Evolutionary conservation across 1,139 yeast genomes (phyloP).

Genomic region (Hanseniaspora uvarum): DNA sequence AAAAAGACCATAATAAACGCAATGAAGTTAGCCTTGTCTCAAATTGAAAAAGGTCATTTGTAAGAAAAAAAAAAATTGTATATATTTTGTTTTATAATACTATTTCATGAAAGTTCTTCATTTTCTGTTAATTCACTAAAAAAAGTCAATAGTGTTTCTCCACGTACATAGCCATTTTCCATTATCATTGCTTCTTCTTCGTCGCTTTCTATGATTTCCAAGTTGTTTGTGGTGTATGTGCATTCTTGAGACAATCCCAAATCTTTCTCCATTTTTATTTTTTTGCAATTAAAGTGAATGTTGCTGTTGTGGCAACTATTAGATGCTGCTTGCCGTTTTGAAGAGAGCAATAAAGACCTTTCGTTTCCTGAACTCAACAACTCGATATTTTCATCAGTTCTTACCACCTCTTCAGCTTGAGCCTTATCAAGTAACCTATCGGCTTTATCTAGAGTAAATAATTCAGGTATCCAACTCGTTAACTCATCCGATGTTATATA

Average conservation of each 20-base stretch:
- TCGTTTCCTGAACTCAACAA: not conserved
- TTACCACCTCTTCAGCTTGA: no score
- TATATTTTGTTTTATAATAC: not conserved
- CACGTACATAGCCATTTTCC: not conserved
- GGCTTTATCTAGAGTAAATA: not conserved
- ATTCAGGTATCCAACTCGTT: not conserved
- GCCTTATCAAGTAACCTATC: no score
- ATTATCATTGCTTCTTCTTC: not conserved
- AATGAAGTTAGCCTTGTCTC: conserved; percentile 10
- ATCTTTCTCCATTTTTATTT: not conserved
- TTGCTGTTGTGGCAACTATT: not conserved
- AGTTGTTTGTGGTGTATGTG: not conserved
- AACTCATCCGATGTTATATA: not conserved
- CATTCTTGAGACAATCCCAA: not conserved
- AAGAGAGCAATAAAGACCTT: not conserved
- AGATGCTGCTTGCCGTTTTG: not conserved
- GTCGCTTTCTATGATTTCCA: not conserved
- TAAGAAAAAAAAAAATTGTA: not conserved
- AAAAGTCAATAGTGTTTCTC: not conserved
- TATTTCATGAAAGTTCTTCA: not conserved
- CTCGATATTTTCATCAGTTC: not conserved
- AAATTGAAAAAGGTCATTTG: conserved; percentile 11
- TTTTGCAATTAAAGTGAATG: not conserved
- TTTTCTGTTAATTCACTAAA: not conserved
- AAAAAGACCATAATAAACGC: conserved; percentile 10